Conservation (phyloP, 2,329 filamentous ascomycete species). For the Trichoderma gracile region DNA sequence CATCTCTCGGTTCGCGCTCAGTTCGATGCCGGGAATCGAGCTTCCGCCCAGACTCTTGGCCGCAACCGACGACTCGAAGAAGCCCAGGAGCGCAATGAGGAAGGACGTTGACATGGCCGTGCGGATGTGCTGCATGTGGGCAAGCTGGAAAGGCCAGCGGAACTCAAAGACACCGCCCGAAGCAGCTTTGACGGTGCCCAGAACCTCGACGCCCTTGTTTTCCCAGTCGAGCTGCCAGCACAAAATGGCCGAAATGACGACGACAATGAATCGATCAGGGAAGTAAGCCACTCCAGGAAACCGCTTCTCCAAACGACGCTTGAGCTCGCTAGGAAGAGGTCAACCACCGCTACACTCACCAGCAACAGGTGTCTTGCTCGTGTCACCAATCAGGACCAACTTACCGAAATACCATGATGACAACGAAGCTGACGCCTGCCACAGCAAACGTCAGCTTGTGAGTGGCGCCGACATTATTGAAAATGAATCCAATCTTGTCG, state of each 20-base stretch:
- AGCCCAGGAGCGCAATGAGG: constrained; percentile 91
- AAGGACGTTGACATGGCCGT: constrained; percentile 90
- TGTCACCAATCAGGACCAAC: constrained; percentile 31
- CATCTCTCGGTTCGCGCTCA: constrained; percentile 90
- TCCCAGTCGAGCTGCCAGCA: constrained; percentile 80
- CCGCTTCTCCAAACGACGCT: constrained; percentile 75
- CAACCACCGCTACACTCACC: constrained; percentile 19
- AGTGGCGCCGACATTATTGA: constrained; percentile 62
- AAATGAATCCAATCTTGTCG: constrained; percentile 80
- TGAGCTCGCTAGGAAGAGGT: constrained; percentile 63
- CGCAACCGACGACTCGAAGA: constrained; percentile 96
- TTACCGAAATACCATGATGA: constrained; percentile 89
- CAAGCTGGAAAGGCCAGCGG: constrained; percentile 77
- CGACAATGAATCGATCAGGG: constrained; percentile 87
- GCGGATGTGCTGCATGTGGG: constrained; percentile 78
- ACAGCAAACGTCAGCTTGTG: constrained; percentile 77
- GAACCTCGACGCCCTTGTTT: constrained; percentile 73
- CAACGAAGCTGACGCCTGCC: constrained; percentile 74
- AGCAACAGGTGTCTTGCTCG: neutral
- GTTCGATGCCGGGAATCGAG: constrained; percentile 71
- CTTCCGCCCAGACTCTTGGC: constrained; percentile 81
- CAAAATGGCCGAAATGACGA: constrained; percentile 79
- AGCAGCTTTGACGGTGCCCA: constrained; percentile 76
- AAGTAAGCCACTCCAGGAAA: constrained; percentile 82
- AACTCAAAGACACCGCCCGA: constrained; percentile 75